These are phyloP conservation scores for Rutstroemia sp. DNA, from an alignment of 2,329 filamentous ascomycete genomes.

Conservation along the genomic window DNA sequence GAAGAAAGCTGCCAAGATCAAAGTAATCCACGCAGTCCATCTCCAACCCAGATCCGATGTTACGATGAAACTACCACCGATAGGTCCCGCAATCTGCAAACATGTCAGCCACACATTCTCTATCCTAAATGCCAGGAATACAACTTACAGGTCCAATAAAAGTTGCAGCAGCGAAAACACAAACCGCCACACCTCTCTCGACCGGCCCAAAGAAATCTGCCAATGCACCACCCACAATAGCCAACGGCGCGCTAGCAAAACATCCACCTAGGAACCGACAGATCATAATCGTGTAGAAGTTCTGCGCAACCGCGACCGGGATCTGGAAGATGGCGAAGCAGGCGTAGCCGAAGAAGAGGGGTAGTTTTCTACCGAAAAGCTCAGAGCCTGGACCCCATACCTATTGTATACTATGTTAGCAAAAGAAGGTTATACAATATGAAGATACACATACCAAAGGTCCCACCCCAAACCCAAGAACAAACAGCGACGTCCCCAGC, in stretches of 20 bases:
- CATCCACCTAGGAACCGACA: constrained; percentile 46
- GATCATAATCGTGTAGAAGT: constrained; percentile 45
- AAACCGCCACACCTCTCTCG: constrained; percentile 56
- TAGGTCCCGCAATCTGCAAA: constrained; percentile 38
- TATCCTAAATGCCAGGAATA: constrained; percentile 26
- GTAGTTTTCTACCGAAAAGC: constrained; percentile 40
- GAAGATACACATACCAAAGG: constrained; percentile 43
- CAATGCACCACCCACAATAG: constrained; percentile 48
- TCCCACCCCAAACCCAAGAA: constrained; percentile 63
- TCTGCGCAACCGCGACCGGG: constrained; percentile 44
- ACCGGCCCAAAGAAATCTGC: constrained; percentile 56
- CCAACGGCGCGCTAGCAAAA: constrained; percentile 43
- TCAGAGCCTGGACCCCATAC: constrained; percentile 39
- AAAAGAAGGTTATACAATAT: no score
- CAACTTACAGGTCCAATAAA: constrained; percentile 29
- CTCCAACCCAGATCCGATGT: constrained; percentile 44
- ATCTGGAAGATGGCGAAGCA: constrained; percentile 47
- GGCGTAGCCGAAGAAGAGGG: constrained; percentile 40
- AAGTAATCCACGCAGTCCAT: constrained; percentile 49
- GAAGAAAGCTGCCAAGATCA: constrained; percentile 39
- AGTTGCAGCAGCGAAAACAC: constrained; percentile 47
- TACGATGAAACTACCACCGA: constrained; percentile 36
- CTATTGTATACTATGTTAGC: not conserved
- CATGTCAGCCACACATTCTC: constrained; percentile 5
- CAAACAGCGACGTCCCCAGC: constrained; percentile 60